Evolutionary conservation across 2,329 filamentous ascomycete genomes (phyloP).

Genomic region (Paraphaeosphaeria minitans): DNA sequence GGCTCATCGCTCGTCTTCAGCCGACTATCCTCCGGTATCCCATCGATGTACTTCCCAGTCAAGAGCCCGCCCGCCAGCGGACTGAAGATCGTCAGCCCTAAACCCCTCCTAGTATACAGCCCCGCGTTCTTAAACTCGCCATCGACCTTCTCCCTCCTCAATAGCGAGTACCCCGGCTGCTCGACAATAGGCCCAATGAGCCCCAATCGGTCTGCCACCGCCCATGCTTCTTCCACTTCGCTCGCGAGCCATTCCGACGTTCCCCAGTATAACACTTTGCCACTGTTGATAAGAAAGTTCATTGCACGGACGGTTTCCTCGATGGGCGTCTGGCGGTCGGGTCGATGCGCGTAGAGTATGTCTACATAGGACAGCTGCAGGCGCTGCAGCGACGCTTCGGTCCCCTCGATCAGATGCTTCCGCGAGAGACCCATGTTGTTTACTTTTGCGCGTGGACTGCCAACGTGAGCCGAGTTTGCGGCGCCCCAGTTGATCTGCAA

Average conservation of each 20-base stretch:
- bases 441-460: conserved; percentile 59
- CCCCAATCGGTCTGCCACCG: conserved; percentile 64
- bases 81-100: conserved; percentile 61
- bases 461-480: conserved; percentile 52
- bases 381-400: conserved; percentile 63
- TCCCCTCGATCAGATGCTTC: conserved; percentile 73
- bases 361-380: conserved; percentile 67
- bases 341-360: conserved; percentile 70
- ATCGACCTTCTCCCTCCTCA: conserved; percentile 63
- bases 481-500: conserved; percentile 68
- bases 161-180: conserved; percentile 63
- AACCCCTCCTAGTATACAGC: conserved; percentile 58
- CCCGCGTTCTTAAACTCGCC: conserved; percentile 61
- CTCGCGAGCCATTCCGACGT: conserved; percentile 64
- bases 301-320: conserved; percentile 73
- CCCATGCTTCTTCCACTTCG: conserved; percentile 64
- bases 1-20: conserved; percentile 61
- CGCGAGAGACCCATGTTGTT: conserved; percentile 71
- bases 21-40: conserved; percentile 62
- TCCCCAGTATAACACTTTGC: conserved; percentile 71
- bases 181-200: conserved; percentile 61
- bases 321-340: conserved; percentile 70
- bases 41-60: conserved; percentile 67
- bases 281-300: conserved; percentile 70
- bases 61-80: conserved; percentile 62